phyloP scores from a whole-genome alignment of 306 rosid genomes.

The Pachyrhizus erosus region DNA sequence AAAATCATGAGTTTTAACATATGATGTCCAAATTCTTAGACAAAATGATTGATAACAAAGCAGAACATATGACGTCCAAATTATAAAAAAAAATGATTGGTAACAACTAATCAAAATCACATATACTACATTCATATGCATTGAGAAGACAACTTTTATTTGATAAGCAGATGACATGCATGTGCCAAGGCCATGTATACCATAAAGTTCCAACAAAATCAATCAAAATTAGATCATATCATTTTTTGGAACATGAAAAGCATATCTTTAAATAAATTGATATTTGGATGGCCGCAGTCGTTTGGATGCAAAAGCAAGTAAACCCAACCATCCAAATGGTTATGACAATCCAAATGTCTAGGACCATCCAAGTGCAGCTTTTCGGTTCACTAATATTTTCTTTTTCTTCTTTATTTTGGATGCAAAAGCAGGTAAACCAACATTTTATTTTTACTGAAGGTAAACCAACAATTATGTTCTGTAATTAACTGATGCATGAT shows the following conservation, averaged over 20 bases:
- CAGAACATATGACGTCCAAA: not conserved
- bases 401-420: not conserved
- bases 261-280: not conserved
- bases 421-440: slow-evolving; percentile 18
- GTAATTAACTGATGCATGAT: slow-evolving; percentile 13
- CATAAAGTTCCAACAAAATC: not conserved
- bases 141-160: not conserved
- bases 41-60: not conserved
- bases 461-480: slow-evolving; percentile 3
- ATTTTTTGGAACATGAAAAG: not conserved
- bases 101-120: not conserved
- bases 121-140: not conserved
- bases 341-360: not conserved
- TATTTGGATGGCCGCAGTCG: not conserved
- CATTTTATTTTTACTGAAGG: too few relatives aligned
- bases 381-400: not conserved
- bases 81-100: not conserved
- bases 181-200: not conserved
- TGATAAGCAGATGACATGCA: not conserved
- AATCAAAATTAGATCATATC: not conserved
- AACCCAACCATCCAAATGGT: not conserved
- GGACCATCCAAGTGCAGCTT: not conserved
- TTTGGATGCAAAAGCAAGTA: not conserved
- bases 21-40: not conserved
- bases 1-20: not conserved